These are phyloP conservation scores for Fusarium tupiense DNA, from an alignment of 2,329 filamentous ascomycete genomes.

Conservation along the genomic window DNA sequence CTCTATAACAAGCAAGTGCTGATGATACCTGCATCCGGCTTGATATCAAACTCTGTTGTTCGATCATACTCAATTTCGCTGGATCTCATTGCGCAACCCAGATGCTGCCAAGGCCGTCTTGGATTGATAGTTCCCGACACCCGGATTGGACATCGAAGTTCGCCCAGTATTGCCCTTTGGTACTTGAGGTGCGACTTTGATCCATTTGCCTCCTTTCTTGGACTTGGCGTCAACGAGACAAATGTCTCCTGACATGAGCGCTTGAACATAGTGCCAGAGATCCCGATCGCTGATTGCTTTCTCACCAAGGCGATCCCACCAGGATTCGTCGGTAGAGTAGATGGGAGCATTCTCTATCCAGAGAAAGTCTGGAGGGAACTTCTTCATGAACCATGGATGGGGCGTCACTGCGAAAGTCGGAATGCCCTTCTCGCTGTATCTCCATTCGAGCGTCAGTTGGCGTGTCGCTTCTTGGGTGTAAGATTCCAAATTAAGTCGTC, in stretches of 20 bases:
- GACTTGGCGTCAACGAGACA: conserved; percentile 36
- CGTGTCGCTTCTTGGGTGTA: not conserved
- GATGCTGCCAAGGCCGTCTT: not conserved
- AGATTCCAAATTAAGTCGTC: conserved; percentile 10
- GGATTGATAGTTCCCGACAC: not conserved
- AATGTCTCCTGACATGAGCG: conserved; percentile 32
- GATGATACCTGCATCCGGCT: not conserved
- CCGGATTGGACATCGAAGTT: not conserved
- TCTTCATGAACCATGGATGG: conserved; percentile 6
- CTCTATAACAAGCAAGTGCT: not conserved
- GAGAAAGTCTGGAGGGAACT: conserved; percentile 30
- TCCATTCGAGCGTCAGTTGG: conserved; percentile 26
- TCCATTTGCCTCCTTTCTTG: conserved; percentile 27
- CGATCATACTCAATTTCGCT: not conserved
- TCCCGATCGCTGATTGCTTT: conserved; percentile 3
- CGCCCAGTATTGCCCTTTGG: not conserved
- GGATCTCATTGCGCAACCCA: conserved; percentile 24
- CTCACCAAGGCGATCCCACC: conserved; percentile 22
- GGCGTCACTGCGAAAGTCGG: conserved; percentile 33
- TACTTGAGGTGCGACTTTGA: conserved; percentile 6
- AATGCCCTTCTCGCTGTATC: conserved; percentile 37
- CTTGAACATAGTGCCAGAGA: conserved; percentile 28
- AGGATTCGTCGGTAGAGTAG: not conserved
- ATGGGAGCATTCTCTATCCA: conserved; percentile 19
- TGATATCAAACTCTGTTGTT: not conserved